phyloP scores from a whole-genome alignment of 129 eudicot genomes.

The Scalesia atractyloides region DNA sequence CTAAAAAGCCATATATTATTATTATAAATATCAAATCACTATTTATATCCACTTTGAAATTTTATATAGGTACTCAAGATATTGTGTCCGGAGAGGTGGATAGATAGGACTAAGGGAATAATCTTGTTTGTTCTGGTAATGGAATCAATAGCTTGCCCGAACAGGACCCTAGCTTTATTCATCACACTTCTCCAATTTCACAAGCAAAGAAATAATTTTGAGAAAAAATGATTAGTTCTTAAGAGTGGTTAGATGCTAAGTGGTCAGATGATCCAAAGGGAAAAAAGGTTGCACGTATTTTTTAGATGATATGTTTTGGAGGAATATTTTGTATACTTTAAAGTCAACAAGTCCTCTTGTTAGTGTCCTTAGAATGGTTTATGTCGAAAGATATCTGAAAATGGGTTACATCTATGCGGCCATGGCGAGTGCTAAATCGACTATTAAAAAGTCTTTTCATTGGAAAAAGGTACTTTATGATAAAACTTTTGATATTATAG shows the following conservation, averaged over 20 bases:
- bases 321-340: neutral
- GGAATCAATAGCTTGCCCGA: too few relatives aligned
- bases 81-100: too few relatives aligned
- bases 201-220: slow-evolving; percentile 3
- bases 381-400: neutral
- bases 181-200: slow-evolving; percentile 8
- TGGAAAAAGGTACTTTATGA: neutral
- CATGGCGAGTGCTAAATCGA: slow-evolving; percentile 8
- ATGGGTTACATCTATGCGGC: slow-evolving; percentile 14
- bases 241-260: neutral
- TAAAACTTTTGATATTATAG: slow-evolving; percentile 10
- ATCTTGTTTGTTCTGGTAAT: too few relatives aligned
- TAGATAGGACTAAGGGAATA: too few relatives aligned
- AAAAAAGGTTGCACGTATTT: neutral
- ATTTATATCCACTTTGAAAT: too few relatives aligned
- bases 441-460: neutral
- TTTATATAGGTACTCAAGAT: too few relatives aligned
- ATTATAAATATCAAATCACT: too few relatives aligned
- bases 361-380: slow-evolving; percentile 9
- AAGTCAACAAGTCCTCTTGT: slow-evolving; percentile 3
- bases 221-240: neutral
- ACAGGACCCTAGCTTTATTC: too few relatives aligned
- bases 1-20: too few relatives aligned
- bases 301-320: neutral
- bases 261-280: neutral